Percentiles rank a stretch among this genome's conserved stretches.
phyloP scores from a whole-genome alignment of 345 rosid species.

The Aquilaria yunnanensis region DNA sequence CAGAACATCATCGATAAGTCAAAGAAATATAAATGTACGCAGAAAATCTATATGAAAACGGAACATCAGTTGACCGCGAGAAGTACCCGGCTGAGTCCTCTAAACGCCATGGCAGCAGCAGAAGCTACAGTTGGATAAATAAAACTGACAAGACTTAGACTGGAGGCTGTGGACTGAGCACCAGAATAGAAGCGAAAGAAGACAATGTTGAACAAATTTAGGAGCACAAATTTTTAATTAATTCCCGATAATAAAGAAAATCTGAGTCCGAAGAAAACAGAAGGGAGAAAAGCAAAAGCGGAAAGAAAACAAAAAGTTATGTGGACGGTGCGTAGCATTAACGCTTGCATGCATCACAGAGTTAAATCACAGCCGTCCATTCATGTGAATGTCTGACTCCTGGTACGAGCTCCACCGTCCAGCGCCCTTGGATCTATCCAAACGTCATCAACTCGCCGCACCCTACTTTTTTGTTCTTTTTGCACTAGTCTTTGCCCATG shows the following conservation, averaged over 20 bases:
- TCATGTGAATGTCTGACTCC: no score
- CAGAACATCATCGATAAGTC: not conserved
- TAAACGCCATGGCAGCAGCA: slow-evolving; percentile 38
- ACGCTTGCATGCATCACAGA: slow-evolving; percentile 17
- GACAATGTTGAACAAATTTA: no score
- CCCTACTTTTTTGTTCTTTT: no score
- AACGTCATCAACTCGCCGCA: no score
- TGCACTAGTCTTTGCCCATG: no score
- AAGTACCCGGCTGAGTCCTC: slow-evolving; percentile 48
- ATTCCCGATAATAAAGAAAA: no score
- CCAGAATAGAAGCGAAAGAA: not conserved
- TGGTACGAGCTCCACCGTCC: no score
- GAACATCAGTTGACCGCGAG: not conserved
- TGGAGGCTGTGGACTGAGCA: not conserved
- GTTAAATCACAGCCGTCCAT: no score
- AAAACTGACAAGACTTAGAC: not conserved
- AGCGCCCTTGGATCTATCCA: no score
- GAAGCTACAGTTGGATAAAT: not conserved
- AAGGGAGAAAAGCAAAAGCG: not conserved
- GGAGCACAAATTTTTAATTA: no score
- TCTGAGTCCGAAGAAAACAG: not conserved
- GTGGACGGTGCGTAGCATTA: slow-evolving; percentile 30
- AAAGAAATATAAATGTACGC: not conserved
- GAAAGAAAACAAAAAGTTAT: not conserved
- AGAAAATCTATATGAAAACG: not conserved